Conservation (phyloP, 805 yeast species). For the Saccharomycopsis sp. region DNA sequence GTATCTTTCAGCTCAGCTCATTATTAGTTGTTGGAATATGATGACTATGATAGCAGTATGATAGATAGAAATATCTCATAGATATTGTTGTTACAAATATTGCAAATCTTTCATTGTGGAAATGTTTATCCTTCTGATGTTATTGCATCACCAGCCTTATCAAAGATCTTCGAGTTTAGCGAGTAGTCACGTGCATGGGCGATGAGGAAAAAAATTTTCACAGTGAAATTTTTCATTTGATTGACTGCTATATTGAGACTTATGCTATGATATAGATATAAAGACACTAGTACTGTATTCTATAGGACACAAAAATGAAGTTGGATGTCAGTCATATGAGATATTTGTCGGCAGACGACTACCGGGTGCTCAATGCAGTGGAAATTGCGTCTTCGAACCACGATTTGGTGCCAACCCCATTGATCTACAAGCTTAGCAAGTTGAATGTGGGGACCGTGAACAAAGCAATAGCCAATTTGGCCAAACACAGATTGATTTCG, state of each 20-base stretch:
- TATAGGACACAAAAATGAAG: conserved; percentile 83
- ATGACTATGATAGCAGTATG: too few relatives aligned
- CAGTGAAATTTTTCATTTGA: too few relatives aligned
- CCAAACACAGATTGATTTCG: conserved; percentile 74
- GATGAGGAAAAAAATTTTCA: background rate
- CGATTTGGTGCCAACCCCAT: conserved; percentile 84
- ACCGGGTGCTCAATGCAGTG: conserved; percentile 79
- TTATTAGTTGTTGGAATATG: background rate
- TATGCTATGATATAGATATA: too few relatives aligned
- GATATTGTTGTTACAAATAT: too few relatives aligned
- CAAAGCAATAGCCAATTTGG: conserved; percentile 75
- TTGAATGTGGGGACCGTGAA: conserved; percentile 71
- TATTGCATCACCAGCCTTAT: background rate
- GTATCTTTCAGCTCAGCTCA: background rate
- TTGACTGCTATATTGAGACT: too few relatives aligned
- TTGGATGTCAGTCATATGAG: conserved; percentile 91
- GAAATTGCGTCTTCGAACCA: conserved; percentile 90
- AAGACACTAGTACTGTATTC: too few relatives aligned
- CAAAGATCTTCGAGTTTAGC: background rate
- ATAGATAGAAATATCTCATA: too few relatives aligned
- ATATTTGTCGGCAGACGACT: conserved; percentile 85
- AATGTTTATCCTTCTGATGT: background rate
- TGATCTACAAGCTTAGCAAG: conserved; percentile 77
- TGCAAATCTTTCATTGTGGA: too few relatives aligned
- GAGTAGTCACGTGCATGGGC: background rate